Percentiles rank a stretch among this genome's conserved stretches.
Conservation (phyloP, 2,329 filamentous ascomycete genomes). For the Septoria petroselini region DNA sequence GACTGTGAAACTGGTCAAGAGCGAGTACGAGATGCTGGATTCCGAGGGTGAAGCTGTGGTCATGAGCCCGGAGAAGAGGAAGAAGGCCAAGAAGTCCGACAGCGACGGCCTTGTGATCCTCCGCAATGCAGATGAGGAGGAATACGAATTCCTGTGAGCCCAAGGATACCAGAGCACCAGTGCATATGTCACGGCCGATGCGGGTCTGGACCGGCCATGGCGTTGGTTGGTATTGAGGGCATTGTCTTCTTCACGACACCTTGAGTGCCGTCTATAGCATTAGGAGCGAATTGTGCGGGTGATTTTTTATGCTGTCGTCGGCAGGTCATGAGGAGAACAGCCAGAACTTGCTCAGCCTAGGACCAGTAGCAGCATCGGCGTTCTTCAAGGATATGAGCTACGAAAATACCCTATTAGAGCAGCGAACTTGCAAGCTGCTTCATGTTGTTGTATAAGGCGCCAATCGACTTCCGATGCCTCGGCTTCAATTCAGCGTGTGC, state of each 20-base stretch:
- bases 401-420: conserved; percentile 19
- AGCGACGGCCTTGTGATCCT: conserved; percentile 28
- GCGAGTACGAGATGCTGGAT: conserved; percentile 57
- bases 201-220: conserved; percentile 5
- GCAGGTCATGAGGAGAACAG: conserved; percentile 33
- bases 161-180: not conserved
- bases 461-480: not conserved
- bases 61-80: conserved; percentile 35
- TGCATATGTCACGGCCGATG: conserved; percentile 5
- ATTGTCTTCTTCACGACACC: conserved; percentile 11
- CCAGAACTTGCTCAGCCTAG: conserved; percentile 10
- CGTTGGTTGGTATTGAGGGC: conserved; percentile 1
- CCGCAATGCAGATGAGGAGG: conserved; percentile 34
- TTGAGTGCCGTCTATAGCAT: conserved; percentile 9
- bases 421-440: not conserved
- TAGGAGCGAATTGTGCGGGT: conserved; percentile 6
- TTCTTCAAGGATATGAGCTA: conserved; percentile 24
- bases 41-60: conserved; percentile 36
- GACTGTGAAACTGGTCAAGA: conserved; percentile 59
- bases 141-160: conserved; percentile 39
- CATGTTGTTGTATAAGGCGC: not conserved
- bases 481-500: no score
- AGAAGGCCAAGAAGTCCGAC: conserved; percentile 36
- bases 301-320: conserved; percentile 20
- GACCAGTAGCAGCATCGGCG: conserved; percentile 5